These are phyloP conservation scores for Wallacemonas sp. DNA, from an alignment of 208 protist genomes.

Conservation along the genomic window DNA sequence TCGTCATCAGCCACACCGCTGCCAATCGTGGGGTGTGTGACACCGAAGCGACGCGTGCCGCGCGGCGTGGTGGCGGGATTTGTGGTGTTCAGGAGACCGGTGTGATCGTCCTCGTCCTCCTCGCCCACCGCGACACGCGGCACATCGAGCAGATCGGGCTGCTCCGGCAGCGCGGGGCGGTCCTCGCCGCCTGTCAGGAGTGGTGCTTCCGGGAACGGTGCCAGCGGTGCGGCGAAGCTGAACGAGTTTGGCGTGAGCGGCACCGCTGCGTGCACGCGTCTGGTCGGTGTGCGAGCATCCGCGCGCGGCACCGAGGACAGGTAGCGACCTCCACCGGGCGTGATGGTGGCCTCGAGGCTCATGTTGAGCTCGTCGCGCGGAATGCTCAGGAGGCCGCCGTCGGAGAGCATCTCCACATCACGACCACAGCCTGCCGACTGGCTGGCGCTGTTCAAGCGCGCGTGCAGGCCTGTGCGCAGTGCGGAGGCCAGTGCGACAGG, in stretches of 20 bases:
- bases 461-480: too few species aligned
- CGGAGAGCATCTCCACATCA: not conserved
- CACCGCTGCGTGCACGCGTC: not conserved
- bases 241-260: conserved; percentile 9
- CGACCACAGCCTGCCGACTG: too few species aligned
- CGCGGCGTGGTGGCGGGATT: too few species aligned
- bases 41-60: not conserved
- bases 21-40: not conserved
- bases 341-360: not conserved
- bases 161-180: too few species aligned
- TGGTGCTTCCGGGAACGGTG: not conserved
- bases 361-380: conserved; percentile 14
- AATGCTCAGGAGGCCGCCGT: not conserved
- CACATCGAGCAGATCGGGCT: not conserved
- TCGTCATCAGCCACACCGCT: conserved; percentile 4
- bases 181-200: not conserved
- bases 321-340: not conserved
- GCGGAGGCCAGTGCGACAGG: too few species aligned
- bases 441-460: too few species aligned
- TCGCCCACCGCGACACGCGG: not conserved
- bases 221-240: not conserved
- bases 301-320: not conserved
- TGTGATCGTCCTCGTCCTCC: not conserved
- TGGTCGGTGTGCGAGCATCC: not conserved
- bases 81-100: not conserved